Evolutionary conservation across 163 green algal genomes (phyloP).

Genomic region (Botryococcus braunii): DNA sequence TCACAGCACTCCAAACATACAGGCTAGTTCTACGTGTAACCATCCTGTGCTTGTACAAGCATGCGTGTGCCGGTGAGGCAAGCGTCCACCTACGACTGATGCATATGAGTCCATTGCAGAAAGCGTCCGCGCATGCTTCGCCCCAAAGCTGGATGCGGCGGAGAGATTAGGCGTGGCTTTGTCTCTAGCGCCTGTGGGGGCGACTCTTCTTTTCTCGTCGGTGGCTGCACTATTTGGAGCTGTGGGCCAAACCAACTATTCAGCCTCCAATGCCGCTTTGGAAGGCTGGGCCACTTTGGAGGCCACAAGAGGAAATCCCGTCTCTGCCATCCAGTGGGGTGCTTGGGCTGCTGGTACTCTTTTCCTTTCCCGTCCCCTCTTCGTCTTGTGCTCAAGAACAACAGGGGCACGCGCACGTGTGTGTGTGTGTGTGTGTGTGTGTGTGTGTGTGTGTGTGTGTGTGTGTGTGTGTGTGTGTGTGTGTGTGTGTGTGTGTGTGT

Average conservation of each 20-base stretch:
- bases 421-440: too few species aligned
- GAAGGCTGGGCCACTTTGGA: conserved; percentile 16
- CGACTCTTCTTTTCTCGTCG: conserved; percentile 64
- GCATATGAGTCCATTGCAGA: too few species aligned
- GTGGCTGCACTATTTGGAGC: conserved; percentile 51
- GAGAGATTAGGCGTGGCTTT: conserved; percentile 1
- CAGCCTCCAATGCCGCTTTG: conserved; percentile 34
- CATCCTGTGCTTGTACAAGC: too few species aligned
- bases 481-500: too few species aligned
- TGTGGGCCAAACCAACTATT: conserved; percentile 53
- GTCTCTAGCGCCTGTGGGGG: conserved; percentile 10
- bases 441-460: too few species aligned
- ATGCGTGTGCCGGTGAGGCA: too few species aligned
- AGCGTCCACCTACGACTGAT: too few species aligned
- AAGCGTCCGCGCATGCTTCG: conserved; percentile 25
- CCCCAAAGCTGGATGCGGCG: conserved; percentile 22
- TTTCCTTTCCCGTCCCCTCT: not conserved
- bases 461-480: too few species aligned
- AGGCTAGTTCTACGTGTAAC: too few species aligned
- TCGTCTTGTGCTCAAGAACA: not conserved
- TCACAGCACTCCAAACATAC: too few species aligned
- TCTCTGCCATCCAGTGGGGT: conserved; percentile 74
- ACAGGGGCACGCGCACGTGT: not conserved
- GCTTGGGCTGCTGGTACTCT: conserved; percentile 55
- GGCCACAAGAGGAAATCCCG: conserved; percentile 11